Percentiles rank a stretch among this genome's conserved stretches.
phyloP scores from a whole-genome alignment of 208 protist species.

The Cochliopodium minus region DNA sequence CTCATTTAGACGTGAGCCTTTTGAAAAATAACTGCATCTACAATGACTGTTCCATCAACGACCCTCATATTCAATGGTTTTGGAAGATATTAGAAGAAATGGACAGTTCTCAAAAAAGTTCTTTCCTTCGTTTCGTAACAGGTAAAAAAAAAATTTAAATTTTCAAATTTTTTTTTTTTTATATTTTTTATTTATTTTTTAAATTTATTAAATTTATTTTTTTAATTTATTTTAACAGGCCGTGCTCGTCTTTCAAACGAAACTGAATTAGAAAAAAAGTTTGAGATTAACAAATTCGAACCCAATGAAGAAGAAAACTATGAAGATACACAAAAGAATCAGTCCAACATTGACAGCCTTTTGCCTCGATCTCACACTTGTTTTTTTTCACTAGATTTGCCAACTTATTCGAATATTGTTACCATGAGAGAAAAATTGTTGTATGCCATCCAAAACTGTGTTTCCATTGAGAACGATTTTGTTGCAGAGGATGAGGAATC shows the following conservation, averaged over 20 bases:
- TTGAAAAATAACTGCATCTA: too few relatives aligned
- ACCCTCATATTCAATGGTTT: too few relatives aligned
- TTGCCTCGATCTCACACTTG: conserved; percentile 75
- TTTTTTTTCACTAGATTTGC: conserved; percentile 80
- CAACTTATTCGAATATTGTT: conserved; percentile 71
- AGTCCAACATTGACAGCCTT: conserved; percentile 45
- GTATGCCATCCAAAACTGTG: conserved; percentile 81
- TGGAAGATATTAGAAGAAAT: too few relatives aligned
- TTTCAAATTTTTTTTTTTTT: too few relatives aligned
- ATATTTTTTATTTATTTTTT: too few relatives aligned
- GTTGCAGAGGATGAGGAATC: conserved; percentile 49
- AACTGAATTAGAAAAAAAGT: background rate
- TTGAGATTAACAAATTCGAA: background rate
- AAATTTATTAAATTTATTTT: too few relatives aligned
- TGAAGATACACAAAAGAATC: background rate
- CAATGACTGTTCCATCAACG: too few relatives aligned
- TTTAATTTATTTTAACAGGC: too few relatives aligned
- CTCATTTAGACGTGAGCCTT: too few relatives aligned
- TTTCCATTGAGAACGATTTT: conserved; percentile 76
- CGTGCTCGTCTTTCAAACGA: conserved; percentile 1
- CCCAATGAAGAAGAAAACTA: conserved; percentile 22
- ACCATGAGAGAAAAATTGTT: conserved; percentile 71
- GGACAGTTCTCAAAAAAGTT: too few relatives aligned
- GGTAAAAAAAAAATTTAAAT: too few relatives aligned
- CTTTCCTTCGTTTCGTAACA: too few relatives aligned